phyloP scores from a whole-genome alignment of 2,329 filamentous ascomycete species.

The Pestalotiopsis sp. region DNA sequence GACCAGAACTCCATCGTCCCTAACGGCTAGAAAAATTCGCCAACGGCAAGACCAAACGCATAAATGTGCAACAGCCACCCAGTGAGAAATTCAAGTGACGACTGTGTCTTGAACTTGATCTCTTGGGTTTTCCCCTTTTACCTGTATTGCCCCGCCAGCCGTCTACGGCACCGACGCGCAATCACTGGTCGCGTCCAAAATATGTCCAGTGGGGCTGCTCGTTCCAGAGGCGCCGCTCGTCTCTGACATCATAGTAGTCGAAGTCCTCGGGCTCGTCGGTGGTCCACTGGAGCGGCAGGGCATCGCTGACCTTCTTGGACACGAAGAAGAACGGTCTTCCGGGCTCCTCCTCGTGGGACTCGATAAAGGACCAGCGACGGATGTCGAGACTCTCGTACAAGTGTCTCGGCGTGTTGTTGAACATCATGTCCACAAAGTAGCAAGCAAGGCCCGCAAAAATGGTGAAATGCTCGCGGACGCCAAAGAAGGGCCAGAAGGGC shows the following conservation, averaged over 20 bases:
- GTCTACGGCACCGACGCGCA: too few relatives aligned
- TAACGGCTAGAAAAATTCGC: too few relatives aligned
- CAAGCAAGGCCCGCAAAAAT: neutral
- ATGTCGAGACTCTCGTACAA: neutral
- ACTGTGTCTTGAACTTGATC: too few relatives aligned
- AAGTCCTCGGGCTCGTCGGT: constrained; percentile 4
- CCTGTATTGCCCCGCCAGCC: too few relatives aligned
- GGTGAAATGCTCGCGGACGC: neutral
- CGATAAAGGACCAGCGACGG: neutral
- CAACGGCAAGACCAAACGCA: too few relatives aligned
- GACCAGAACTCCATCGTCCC: too few relatives aligned
- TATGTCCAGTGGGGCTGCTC: too few relatives aligned
- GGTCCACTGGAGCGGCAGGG: too few relatives aligned
- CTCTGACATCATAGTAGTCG: neutral
- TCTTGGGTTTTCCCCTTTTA: too few relatives aligned
- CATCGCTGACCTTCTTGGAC: neutral
- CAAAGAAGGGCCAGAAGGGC: neutral
- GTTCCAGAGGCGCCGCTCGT: neutral
- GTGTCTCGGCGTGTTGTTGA: neutral
- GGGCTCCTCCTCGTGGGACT: neutral
- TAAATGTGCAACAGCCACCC: too few relatives aligned
- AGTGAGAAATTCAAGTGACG: too few relatives aligned
- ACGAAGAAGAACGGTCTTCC: neutral
- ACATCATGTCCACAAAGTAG: neutral
- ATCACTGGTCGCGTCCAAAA: too few relatives aligned